phyloP scores from a whole-genome alignment of 768 basidiomycete species.

The Macrocybe gigantea region DNA sequence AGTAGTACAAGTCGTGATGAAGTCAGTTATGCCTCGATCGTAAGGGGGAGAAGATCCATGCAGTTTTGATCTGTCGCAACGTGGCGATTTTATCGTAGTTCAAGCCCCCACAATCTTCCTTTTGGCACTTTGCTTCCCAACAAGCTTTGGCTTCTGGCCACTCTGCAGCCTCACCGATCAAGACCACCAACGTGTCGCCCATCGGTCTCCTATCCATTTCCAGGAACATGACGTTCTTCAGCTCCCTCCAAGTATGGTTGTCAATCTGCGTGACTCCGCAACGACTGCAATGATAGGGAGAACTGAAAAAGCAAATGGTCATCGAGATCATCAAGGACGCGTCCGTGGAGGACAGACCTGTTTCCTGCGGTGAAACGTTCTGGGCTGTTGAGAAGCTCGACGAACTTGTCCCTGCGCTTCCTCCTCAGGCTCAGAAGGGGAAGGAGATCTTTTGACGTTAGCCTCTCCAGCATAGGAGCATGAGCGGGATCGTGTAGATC shows the following conservation, averaged over 20 bases:
- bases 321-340: neutral
- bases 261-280: slow-evolving; percentile 49
- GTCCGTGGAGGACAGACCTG: slow-evolving; percentile 19
- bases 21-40: slow-evolving; percentile 20
- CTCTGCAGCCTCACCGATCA: slow-evolving; percentile 37
- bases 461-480: slow-evolving; percentile 36
- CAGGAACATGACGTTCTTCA: slow-evolving; percentile 48
- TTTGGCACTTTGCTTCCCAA: slow-evolving; percentile 56
- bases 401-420: slow-evolving; percentile 44
- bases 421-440: slow-evolving; percentile 54
- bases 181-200: slow-evolving; percentile 45
- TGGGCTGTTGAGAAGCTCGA: slow-evolving; percentile 46
- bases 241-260: slow-evolving; percentile 56
- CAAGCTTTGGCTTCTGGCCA: slow-evolving; percentile 59
- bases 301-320: slow-evolving; percentile 12
- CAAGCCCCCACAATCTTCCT: slow-evolving; percentile 41
- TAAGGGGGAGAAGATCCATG: slow-evolving; percentile 44
- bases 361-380: slow-evolving; percentile 54
- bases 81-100: slow-evolving; percentile 59
- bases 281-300: slow-evolving; percentile 41
- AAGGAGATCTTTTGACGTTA: slow-evolving; percentile 48
- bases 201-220: slow-evolving; percentile 58
- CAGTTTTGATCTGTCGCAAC: slow-evolving; percentile 53
- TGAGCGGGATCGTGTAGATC: slow-evolving; percentile 38
- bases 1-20: no score